Percentiles rank a stretch among this genome's conserved stretches.
These are phyloP conservation scores for Didymella pomorum DNA, from an alignment of 2,329 filamentous ascomycete genomes.

Conservation along the genomic window DNA sequence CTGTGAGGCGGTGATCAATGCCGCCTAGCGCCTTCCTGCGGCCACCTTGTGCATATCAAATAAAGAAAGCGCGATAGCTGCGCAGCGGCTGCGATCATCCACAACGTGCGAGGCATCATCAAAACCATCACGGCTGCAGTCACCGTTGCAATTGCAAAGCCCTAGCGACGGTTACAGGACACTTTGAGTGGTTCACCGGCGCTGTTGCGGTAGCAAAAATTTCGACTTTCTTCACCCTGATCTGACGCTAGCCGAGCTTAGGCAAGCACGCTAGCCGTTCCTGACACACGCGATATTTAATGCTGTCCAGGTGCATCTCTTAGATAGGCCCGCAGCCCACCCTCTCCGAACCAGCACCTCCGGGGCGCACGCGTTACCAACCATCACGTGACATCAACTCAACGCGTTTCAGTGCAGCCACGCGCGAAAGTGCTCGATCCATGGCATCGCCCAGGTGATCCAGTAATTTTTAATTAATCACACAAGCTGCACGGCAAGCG, in stretches of 20 bases:
- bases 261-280: constrained; percentile 31
- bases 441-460: constrained; percentile 35
- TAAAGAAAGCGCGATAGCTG: constrained; percentile 25
- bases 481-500: constrained; percentile 18
- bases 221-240: constrained; percentile 41
- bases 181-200: constrained; percentile 27
- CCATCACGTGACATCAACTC: constrained; percentile 35
- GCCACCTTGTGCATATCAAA: constrained; percentile 29
- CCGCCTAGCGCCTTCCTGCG: constrained; percentile 30
- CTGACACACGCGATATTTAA: constrained; percentile 34
- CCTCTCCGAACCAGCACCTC: constrained; percentile 39
- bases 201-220: constrained; percentile 39
- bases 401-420: constrained; percentile 17
- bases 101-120: constrained; percentile 13
- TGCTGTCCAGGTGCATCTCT: constrained; percentile 33
- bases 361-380: constrained; percentile 36
- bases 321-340: constrained; percentile 45
- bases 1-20: constrained; percentile 33
- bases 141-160: constrained; percentile 1
- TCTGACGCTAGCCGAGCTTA: constrained; percentile 26
- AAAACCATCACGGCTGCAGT: constrained; percentile 3
- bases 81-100: constrained; percentile 12
- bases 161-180: constrained; percentile 13
- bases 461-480: constrained; percentile 39
- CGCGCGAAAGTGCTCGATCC: constrained; percentile 20